Evolutionary conservation across 352 stramenopile genomes (phyloP).

Genomic region (Globisporangium cylindrosporum): DNA sequence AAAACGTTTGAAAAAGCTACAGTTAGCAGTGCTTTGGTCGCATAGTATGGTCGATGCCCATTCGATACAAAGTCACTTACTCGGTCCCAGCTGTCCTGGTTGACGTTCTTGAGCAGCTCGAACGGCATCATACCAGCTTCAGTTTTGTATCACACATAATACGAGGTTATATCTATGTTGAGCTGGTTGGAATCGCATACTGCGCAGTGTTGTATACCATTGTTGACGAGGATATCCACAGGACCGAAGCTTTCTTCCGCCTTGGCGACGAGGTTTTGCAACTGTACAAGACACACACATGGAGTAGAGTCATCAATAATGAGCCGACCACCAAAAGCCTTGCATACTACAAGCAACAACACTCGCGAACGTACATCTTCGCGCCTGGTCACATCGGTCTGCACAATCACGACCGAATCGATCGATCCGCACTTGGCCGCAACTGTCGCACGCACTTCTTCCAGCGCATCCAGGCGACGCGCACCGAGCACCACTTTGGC

Average conservation of each 20-base stretch:
- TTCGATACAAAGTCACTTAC: conserved; percentile 6
- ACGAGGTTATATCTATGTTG: background rate
- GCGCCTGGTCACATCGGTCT: conserved; percentile 71
- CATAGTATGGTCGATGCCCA: background rate
- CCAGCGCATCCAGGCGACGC: conserved; percentile 59
- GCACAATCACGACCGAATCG: conserved; percentile 36
- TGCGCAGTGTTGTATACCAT: conserved; percentile 34
- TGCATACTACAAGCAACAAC: background rate
- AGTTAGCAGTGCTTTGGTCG: no score
- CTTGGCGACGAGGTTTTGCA: conserved; percentile 58
- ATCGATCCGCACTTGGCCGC: conserved; percentile 22
- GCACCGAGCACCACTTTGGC: conserved; percentile 83
- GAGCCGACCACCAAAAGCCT: background rate
- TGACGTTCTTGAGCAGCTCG: conserved; percentile 86
- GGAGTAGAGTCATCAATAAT: background rate
- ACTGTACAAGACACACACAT: conserved; percentile 12
- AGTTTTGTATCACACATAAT: background rate
- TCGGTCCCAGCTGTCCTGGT: conserved; percentile 90
- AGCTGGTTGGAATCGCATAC: background rate
- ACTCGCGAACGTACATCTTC: conserved; percentile 31
- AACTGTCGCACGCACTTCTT: conserved; percentile 39
- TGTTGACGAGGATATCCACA: conserved; percentile 90
- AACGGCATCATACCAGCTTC: conserved; percentile 92
- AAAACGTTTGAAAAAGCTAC: no score
- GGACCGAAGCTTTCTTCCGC: conserved; percentile 60